phyloP scores from a whole-genome alignment of 2,329 filamentous ascomycete species.

The Aspergillus eucalypticola region DNA sequence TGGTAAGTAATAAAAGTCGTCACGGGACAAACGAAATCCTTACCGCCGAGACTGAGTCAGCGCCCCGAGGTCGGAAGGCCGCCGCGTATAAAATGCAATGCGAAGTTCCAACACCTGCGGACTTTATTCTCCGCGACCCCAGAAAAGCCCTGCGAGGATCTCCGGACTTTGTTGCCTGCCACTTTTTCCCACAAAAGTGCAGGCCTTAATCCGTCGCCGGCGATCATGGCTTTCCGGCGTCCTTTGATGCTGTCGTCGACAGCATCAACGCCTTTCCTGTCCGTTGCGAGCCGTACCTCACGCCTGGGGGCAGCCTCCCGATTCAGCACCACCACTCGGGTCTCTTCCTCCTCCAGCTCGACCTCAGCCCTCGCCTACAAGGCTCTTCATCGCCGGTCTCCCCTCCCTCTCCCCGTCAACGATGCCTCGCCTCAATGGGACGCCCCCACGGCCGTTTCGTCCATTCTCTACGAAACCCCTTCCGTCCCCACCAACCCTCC shows the following conservation, averaged over 20 bases:
- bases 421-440: conserved; percentile 77
- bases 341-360: conserved; percentile 57
- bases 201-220: conserved; percentile 13
- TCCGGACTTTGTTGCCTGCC: conserved; percentile 7
- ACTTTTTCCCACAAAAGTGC: no score
- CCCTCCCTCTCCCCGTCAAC: conserved; percentile 77
- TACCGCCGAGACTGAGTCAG: conserved; percentile 32
- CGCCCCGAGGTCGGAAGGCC: conserved; percentile 39
- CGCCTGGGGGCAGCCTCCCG: conserved; percentile 30
- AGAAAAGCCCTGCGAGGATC: not conserved
- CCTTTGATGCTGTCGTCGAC: conserved; percentile 36
- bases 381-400: conserved; percentile 86
- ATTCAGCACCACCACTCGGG: conserved; percentile 30
- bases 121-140: conserved; percentile 5
- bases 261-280: conserved; percentile 33
- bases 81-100: conserved; percentile 19
- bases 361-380: conserved; percentile 97
- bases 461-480: conserved; percentile 98
- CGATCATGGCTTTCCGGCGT: conserved; percentile 43
- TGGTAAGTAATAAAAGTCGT: not conserved
- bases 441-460: conserved; percentile 91
- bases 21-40: conserved; percentile 10
- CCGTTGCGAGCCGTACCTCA: conserved; percentile 30
- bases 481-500: conserved; percentile 77
- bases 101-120: conserved; percentile 16